Evolutionary conservation across 306 rosid species (phyloP).

Genomic region (Fragaria iinumae): DNA sequence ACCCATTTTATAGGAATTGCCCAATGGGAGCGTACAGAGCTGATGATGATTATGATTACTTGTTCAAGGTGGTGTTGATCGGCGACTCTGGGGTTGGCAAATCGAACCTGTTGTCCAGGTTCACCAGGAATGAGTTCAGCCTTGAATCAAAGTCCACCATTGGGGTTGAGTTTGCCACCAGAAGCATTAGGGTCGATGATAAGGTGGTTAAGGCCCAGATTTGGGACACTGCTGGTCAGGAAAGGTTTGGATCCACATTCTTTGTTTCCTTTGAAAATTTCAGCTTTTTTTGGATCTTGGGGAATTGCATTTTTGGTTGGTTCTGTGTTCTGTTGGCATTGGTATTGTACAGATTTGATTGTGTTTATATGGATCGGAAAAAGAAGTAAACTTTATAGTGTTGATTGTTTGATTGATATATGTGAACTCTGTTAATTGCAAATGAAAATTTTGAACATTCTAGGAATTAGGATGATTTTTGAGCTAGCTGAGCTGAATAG

Average conservation of each 20-base stretch:
- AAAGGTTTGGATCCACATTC: slow-evolving; percentile 50
- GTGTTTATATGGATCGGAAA: slow-evolving; percentile 12
- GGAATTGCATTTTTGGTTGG: slow-evolving; percentile 11
- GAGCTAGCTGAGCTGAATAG: slow-evolving; percentile 6
- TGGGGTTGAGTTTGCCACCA: slow-evolving; percentile 89
- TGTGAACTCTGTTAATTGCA: neutral
- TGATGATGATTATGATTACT: slow-evolving; percentile 80
- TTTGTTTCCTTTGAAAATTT: neutral
- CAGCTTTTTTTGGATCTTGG: slow-evolving; percentile 7
- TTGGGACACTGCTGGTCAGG: slow-evolving; percentile 96
- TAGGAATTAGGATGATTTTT: neutral
- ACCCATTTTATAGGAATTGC: slow-evolving; percentile 6
- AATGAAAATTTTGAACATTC: neutral
- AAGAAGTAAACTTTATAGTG: neutral
- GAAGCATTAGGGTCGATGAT: slow-evolving; percentile 76
- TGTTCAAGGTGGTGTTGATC: slow-evolving; percentile 79
- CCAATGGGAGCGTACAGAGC: slow-evolving; percentile 71
- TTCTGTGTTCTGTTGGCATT: slow-evolving; percentile 7
- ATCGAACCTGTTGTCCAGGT: slow-evolving; percentile 79
- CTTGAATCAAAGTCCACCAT: slow-evolving; percentile 81
- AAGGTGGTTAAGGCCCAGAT: slow-evolving; percentile 92
- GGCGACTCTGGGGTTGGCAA: slow-evolving; percentile 92
- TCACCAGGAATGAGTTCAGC: slow-evolving; percentile 76
- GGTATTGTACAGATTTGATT: neutral
- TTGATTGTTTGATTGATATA: slow-evolving; percentile 8